Evolutionary conservation across 140 eudicot species (phyloP), one percentile per base, ranked within the genome.

Genomic region (Oenanthe javanica): DNA sequence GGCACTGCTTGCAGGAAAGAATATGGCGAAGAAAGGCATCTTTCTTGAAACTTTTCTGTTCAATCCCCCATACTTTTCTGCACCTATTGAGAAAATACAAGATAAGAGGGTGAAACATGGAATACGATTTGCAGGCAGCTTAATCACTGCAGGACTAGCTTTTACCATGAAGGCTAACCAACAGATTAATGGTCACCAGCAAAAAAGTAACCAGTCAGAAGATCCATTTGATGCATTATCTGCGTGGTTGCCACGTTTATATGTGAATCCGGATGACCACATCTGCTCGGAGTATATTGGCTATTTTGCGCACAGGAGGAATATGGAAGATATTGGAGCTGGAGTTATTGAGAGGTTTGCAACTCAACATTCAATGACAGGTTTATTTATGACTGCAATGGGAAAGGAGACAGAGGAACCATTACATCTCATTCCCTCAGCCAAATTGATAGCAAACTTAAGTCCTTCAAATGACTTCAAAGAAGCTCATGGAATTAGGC

Each of bases 81-180:
- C 97, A 16, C 99, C 99, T 27, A 87, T 95, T 57, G 99, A 95
- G 80, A 79, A 84, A 14, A 95, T 95, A 38, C 88, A 91, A 82
- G 88, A 89, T 61, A 80, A 86, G 36, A 91, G 85, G 25, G 84
- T 95, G 59, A 95, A 89, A 77, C 97, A 87, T 5, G 99, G 99
- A 83, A 83, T 95, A 42, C 85, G 99, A 57, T 82, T 95, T 5
- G 97, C 99, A 10, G 86, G 92, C 79, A 95, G 99, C 77, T 88
- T 95, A n/a, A 84, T 95, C 51, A 92, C 99, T 4, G 97, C 99
- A 25, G 99, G 99, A 43, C 93, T 95, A 47, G 96, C 99, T 48
- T 81, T 88, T 72, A 96, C 93, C 27, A 85, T 83, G 74, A 85
- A 87, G 81, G 83, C 84, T 15, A 87, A 59, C 8, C 86, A 92